Conservation (phyloP, 192 early-diverging fungal species). For the Coemansia furcata region DNA sequence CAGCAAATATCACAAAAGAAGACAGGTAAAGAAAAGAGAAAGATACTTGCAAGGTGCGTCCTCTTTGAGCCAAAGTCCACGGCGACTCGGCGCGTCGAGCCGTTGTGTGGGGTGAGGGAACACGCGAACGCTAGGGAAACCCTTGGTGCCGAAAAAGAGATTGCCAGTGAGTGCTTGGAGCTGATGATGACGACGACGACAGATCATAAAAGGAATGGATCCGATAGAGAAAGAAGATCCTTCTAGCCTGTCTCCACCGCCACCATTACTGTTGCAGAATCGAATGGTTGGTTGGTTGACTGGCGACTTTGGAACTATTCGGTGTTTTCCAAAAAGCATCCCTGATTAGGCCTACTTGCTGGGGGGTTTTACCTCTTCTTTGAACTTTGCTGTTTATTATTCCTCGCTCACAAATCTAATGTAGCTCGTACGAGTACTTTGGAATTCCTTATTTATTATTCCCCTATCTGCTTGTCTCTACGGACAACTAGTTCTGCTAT, state of each 20-base stretch:
- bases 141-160: background rate
- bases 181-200: background rate
- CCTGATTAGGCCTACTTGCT: background rate
- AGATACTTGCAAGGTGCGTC: background rate
- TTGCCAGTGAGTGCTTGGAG: background rate
- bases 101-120: background rate
- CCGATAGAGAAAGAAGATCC: background rate
- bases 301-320: too few species aligned
- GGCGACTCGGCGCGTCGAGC: constrained; percentile 1
- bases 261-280: background rate
- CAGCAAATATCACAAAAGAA: background rate
- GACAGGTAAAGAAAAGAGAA: constrained; percentile 3
- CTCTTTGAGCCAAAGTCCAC: background rate
- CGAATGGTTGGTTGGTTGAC: background rate
- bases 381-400: constrained; percentile 1
- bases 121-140: background rate
- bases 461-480: background rate
- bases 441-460: constrained; percentile 5
- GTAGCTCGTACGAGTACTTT: background rate
- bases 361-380: constrained; percentile 6
- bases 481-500: background rate
- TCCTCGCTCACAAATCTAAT: background rate
- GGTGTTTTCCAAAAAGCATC: too few species aligned
- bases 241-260: background rate
- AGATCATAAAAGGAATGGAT: background rate